These are phyloP conservation scores for Periconia macrospinosa DNA, from an alignment of 2,329 filamentous ascomycete species.

Conservation along the genomic window DNA sequence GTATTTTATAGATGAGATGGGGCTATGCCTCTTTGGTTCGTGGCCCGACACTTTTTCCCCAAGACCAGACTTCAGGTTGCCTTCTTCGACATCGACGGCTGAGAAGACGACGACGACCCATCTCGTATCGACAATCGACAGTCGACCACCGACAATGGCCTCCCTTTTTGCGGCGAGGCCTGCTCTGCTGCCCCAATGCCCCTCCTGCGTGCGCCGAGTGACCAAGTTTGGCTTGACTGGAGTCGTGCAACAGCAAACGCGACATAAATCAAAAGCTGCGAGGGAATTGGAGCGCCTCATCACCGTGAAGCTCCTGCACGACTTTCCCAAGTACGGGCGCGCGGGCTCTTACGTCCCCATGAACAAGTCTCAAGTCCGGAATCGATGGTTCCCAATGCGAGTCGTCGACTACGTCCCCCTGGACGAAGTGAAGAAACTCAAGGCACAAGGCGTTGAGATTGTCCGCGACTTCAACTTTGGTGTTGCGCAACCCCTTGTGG, in stretches of 20 bases:
- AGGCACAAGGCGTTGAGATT: constrained; percentile 47
- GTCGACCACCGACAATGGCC: constrained; percentile 32
- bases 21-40: neutral
- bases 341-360: constrained; percentile 56
- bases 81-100: neutral
- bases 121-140: neutral
- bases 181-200: constrained; percentile 42
- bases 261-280: constrained; percentile 50
- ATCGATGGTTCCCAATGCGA: constrained; percentile 55
- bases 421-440: constrained; percentile 49
- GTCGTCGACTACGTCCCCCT: constrained; percentile 57
- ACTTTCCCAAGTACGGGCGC: constrained; percentile 55
- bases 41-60: neutral
- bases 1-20: neutral
- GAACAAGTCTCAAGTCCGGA: constrained; percentile 57
- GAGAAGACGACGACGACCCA: constrained; percentile 1
- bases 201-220: constrained; percentile 40
- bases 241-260: constrained; percentile 38
- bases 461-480: constrained; percentile 53
- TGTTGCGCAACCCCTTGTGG: constrained; percentile 30
- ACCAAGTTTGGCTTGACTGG: constrained; percentile 35
- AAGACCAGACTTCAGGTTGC: neutral
- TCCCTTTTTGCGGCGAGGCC: constrained; percentile 25
- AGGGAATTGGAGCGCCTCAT: constrained; percentile 47
- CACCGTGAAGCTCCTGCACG: constrained; percentile 55